phyloP scores from a whole-genome alignment of 805 yeast species.

The Cyberlindnera meyerae region DNA sequence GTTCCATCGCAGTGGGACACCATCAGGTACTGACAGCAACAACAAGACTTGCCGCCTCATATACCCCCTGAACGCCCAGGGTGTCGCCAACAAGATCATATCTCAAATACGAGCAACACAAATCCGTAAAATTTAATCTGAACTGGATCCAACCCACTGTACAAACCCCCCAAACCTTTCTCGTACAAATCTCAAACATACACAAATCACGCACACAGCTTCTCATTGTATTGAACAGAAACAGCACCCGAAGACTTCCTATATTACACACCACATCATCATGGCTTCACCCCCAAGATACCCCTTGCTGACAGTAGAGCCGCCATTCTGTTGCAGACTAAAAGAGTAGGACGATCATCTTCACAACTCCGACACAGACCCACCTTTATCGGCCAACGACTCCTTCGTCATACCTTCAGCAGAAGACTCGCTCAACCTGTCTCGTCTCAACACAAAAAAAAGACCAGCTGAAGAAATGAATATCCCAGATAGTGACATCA shows the following conservation, averaged over 20 bases:
- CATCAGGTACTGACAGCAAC: background rate
- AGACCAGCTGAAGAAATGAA: constrained; percentile 19
- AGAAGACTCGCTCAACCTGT: background rate
- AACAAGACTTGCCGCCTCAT: background rate
- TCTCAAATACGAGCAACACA: too few relatives aligned
- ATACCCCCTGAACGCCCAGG: too few relatives aligned
- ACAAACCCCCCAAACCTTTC: background rate
- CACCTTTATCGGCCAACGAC: background rate
- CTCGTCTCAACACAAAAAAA: constrained; percentile 12
- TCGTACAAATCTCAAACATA: background rate
- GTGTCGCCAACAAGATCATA: too few relatives aligned
- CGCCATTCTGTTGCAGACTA: constrained; percentile 20
- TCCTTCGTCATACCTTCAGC: background rate
- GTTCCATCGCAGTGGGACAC: background rate
- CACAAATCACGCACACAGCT: background rate
- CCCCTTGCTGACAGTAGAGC: constrained; percentile 18
- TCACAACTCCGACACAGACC: constrained; percentile 3
- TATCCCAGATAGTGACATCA: constrained; percentile 1
- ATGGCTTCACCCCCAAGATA: constrained; percentile 20
- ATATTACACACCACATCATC: too few relatives aligned
- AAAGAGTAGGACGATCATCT: constrained; percentile 13
- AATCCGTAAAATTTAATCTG: too few relatives aligned
- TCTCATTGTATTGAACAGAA: background rate
- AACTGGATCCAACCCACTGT: too few relatives aligned
- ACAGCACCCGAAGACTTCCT: too few relatives aligned